Evolutionary conservation across 768 basidiomycete species (phyloP).

Genomic region (Boletus barrowsii): DNA sequence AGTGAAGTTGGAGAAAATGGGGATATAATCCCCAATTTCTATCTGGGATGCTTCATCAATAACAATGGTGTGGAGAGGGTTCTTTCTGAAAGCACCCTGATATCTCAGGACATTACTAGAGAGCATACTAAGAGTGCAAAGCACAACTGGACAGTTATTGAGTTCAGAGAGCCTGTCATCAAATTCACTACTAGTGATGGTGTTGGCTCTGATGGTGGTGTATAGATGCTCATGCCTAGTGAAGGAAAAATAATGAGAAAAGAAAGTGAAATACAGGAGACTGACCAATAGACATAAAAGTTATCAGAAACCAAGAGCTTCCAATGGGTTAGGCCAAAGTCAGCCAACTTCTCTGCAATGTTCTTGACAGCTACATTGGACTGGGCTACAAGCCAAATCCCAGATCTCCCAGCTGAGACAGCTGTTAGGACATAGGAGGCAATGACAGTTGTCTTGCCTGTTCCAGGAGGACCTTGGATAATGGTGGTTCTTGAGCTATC

Average conservation of each 20-base stretch:
- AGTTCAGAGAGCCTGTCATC: slow-evolving; percentile 32
- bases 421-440: slow-evolving; percentile 56
- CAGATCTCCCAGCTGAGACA: slow-evolving; percentile 35
- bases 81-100: slow-evolving; percentile 19
- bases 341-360: slow-evolving; percentile 76
- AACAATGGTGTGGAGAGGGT: slow-evolving; percentile 48
- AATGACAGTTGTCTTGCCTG: slow-evolving; percentile 74
- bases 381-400: slow-evolving; percentile 81
- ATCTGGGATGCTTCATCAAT: slow-evolving; percentile 71
- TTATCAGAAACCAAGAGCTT: slow-evolving; percentile 68
- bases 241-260: neutral
- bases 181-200: slow-evolving; percentile 49
- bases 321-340: slow-evolving; percentile 53
- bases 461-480: slow-evolving; percentile 57
- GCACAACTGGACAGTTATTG: slow-evolving; percentile 50
- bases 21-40: slow-evolving; percentile 54
- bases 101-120: slow-evolving; percentile 34
- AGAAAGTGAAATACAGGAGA: slow-evolving; percentile 1
- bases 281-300: slow-evolving; percentile 66
- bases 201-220: slow-evolving; percentile 39
- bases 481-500: slow-evolving; percentile 35
- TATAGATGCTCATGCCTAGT: slow-evolving; percentile 83
- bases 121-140: slow-evolving; percentile 79
- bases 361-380: slow-evolving; percentile 89
- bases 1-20: slow-evolving; percentile 27